Base-by-base conservation (phyloP, 1,284 basidiomycete genomes). In the Heterobasidion parviporum region DNA sequence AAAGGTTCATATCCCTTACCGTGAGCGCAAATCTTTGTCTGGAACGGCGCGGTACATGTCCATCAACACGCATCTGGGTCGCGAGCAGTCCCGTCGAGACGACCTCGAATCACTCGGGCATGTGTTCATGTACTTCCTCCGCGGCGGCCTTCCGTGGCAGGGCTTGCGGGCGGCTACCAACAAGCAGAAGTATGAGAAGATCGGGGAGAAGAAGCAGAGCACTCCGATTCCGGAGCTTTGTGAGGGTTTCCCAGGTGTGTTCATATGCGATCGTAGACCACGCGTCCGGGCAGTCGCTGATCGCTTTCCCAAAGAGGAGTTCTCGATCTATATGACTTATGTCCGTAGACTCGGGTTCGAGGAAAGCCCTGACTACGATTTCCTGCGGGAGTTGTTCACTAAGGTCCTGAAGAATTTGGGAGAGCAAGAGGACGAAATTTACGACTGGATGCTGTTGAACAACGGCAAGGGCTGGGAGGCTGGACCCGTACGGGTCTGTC, bases 31-130 rank as follows among this genome's bases (percentile, higher is more conserved):
- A 81, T 97, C 94, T 62, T 75, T 98, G 56, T 97, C 94, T 15
- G 97, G 96, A 51, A 98, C 96, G 20, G 96, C 96, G 51, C 90
- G 96, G 55, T 99, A 98, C 78, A 98, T 97, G 79, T 96, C 93
- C 48, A 98, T 98, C 80, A 98, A 98, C 73, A 98, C 96, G 20
- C 96, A 98, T 71, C 78, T 98, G 64, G 96, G 96, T 46, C 85
- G 94, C 62, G 92, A 93, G 76, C 80, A 82, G 74, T 94, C 92
- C 50, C 85, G 94, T 61, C 80, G 94, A 62, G 94, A 98, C 69
- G 94, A 98, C 70, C 75, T 97, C 60, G 94, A 97, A 72, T 94
- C 92, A 33, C 76, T 97, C 55, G 94, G 95, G 0, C 94, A 99
- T 70, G 95, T 99, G 54, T 98, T 98, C 76, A 96, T 98, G 92